Evolutionary conservation across 257 asterid species (phyloP), one percentile per base, ranked within the genome.

Genomic region (Fraxinus excelsior): DNA sequence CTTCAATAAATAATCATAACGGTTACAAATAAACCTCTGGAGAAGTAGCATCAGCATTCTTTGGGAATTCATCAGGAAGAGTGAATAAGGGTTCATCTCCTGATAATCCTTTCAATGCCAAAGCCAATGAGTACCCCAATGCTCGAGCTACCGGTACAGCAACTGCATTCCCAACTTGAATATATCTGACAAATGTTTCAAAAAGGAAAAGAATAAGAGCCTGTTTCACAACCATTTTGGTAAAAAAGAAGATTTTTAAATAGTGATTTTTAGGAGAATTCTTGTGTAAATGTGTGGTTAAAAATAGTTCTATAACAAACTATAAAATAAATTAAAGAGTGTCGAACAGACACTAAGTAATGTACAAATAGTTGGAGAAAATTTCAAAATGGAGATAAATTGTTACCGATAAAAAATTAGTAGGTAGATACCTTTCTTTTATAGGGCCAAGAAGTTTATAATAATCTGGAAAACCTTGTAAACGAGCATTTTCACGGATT

Each of bases 391-490:
- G 49, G 49, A 1, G 7, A 18, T 49, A 16, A 49, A 49, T 1
- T 40, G 49, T 40, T 40, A 10, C 49, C 11, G 49, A 49, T 49
- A 14, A 14, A 49, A 18, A 49, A 49, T 13, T 49, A 49, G 21
- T 8, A 8, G 44, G 44, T 16, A 0, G 9, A 49, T 79, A 94
- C 99, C 97, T 91, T 73, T 93, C 90, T 77, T 90, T 95, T 3
- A 88, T 74, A 0, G 97, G 92, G 4, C 99, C 99, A 3, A 81
- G 7, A 19, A 95, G 90, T 35, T 83, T 78, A 64, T 95, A 95
- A 49, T 88, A 89, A 66, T 95, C 99, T 0, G 98, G 97, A 49
- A 95, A 95, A 7, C 99, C 99, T 90, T 95, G 99, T 11, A 95
- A 78, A 8, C 98, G 81, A 3, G 99, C 97, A 31, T 95, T 95